Base-by-base conservation (phyloP, 768 basidiomycete species). In the Podaxis rugospora region DNA sequence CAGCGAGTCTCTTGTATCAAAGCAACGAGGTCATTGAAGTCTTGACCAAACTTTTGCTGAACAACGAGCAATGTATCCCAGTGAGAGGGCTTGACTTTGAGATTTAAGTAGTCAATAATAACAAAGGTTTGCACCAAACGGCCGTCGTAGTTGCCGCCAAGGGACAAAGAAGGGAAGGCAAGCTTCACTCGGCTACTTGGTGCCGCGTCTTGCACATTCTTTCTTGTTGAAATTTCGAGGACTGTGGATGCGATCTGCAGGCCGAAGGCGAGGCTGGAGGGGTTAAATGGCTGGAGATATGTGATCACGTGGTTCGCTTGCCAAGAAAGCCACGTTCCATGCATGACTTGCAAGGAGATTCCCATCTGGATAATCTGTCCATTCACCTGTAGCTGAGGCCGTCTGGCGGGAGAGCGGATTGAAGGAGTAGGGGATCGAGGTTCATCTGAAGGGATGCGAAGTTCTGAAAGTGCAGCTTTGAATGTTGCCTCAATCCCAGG, bases 11-110 rank as follows among this genome's bases (percentile, higher is more conserved):
- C 80, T 63, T 83, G 82, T 35, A 92, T 77, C 52, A 94, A 70
- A 5, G 80, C 73, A 11, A 94, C 72, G 27, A 94, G 76, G 62
- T 95, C 93, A 64, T 89, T 88, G 72, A 94, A 90, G 72, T 95
- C 93, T 66, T 89, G 88, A 5, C 91, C 93, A 61, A 94, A 94
- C 68, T 93, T 93, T 64, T 92, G 90, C 67, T 93, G 93, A 7
- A 95, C 89, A 4, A 83, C 83, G 2, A 95, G 79, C 3, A 94
- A 71, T 4, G 89, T 90, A 68, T 95, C 93, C 85, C 91, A 88
- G 66, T 93, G 87, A 0, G 85, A 83, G 4, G 91, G 90, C 67
- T 90, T 93, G 61, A 95, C 80, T 67, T 83, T 88, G 60, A 92
- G 73, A 39, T 87, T 80, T 64, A 93, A 81, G 58, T 84, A 83